Percentiles rank a stretch among this genome's conserved stretches.
These are phyloP conservation scores for Aspergillus ostianus DNA, from an alignment of 495 filamentous ascomycete genomes.

Conservation along the genomic window DNA sequence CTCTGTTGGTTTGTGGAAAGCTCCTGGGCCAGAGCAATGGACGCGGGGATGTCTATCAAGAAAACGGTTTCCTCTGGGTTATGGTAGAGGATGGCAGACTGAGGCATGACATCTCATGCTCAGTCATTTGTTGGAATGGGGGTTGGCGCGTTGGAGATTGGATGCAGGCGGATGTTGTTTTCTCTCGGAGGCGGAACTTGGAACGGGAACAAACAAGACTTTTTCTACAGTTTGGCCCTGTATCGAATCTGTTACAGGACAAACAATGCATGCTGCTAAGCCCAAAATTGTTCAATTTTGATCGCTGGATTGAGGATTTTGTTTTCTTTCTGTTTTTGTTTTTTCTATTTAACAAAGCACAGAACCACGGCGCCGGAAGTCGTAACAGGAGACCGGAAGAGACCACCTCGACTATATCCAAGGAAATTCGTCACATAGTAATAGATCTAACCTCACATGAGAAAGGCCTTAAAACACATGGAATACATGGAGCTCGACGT, in stretches of 20 bases:
- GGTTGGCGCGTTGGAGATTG: not conserved
- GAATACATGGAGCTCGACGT: slow-evolving; percentile 7
- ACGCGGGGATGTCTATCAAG: slow-evolving; percentile 64
- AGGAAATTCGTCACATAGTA: slow-evolving; percentile 12
- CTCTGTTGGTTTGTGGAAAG: slow-evolving; percentile 17
- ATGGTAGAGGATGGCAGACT: slow-evolving; percentile 49
- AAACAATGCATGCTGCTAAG: not conserved
- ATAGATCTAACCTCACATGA: slow-evolving; percentile 3
- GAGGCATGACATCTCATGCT: slow-evolving; percentile 5
- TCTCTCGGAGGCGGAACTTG: not conserved
- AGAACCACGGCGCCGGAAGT: not conserved
- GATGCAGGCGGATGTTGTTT: not conserved
- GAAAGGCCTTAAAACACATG: not conserved
- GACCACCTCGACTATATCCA: slow-evolving; percentile 4
- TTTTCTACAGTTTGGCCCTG: too few species aligned
- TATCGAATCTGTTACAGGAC: too few species aligned
- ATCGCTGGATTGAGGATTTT: not conserved
- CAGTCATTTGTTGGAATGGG: not conserved
- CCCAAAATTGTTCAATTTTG: not conserved
- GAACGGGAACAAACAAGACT: not conserved
- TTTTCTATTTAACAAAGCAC: slow-evolving; percentile 5
- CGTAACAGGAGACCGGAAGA: not conserved
- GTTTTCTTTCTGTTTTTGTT: not conserved
- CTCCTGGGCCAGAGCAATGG: slow-evolving; percentile 48
- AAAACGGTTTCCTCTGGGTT: slow-evolving; percentile 42